Conservation (phyloP, 148 eudicot genomes). For the Rhododendron simsii region DNA sequence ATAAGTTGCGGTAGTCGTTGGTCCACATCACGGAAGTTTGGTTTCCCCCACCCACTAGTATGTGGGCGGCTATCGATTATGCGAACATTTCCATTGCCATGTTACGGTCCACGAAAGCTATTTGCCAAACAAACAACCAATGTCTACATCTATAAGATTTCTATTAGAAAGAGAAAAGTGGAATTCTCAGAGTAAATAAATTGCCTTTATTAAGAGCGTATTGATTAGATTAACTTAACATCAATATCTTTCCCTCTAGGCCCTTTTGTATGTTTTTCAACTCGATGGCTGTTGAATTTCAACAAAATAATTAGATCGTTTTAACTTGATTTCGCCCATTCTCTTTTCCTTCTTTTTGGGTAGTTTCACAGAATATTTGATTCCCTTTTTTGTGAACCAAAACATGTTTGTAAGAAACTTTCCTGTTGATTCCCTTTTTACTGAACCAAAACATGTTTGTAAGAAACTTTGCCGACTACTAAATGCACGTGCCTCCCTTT, state of each 20-base stretch:
- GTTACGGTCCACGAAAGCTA: not conserved
- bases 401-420: not conserved
- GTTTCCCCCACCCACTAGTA: not conserved
- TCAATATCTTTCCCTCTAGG: not conserved
- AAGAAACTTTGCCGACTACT: not conserved
- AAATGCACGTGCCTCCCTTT: not conserved
- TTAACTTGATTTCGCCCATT: not conserved
- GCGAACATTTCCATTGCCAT: not conserved
- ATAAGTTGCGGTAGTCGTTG: not conserved
- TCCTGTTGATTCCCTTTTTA: not conserved
- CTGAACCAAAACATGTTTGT: not conserved
- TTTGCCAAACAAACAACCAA: not conserved
- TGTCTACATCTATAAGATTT: not conserved
- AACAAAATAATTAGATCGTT: not conserved
- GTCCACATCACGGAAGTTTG: not conserved
- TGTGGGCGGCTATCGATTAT: not conserved
- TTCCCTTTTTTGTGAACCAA: not conserved
- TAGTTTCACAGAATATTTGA: not conserved
- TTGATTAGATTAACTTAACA: not conserved
- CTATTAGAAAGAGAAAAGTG: not conserved
- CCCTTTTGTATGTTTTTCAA: not conserved
- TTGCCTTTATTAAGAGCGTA: not conserved
- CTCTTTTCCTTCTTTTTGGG: not conserved
- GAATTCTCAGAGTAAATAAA: too few species aligned
- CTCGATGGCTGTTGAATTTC: not conserved